These are phyloP conservation scores for Amphichorda felina DNA, from an alignment of 2,329 filamentous ascomycete species.

Conservation along the genomic window DNA sequence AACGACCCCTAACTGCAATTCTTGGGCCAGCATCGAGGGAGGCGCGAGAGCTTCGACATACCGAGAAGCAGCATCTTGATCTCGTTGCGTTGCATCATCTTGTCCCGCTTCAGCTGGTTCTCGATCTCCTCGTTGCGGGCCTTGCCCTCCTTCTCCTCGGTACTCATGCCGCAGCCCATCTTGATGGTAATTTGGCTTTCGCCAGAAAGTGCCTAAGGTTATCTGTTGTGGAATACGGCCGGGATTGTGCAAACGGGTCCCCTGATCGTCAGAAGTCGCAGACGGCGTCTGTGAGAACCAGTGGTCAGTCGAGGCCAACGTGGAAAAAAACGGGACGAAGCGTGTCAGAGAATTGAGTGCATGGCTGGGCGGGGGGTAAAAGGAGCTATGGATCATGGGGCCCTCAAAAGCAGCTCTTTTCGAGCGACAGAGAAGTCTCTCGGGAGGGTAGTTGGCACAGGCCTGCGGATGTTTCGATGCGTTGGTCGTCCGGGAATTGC, in stretches of 20 bases:
- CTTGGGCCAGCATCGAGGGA: not conserved
- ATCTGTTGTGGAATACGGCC: not conserved
- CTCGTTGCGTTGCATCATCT: slow-evolving; percentile 97
- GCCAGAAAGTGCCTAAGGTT: slow-evolving; percentile 4
- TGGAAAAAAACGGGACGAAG: not conserved
- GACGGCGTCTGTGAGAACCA: not conserved
- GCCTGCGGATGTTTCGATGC: no score
- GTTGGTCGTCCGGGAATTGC: not conserved
- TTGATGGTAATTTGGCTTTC: slow-evolving; percentile 35
- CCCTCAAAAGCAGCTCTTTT: no score
- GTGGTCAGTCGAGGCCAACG: not conserved
- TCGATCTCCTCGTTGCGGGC: slow-evolving; percentile 99
- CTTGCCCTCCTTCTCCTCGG: slow-evolving; percentile 99
- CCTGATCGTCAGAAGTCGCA: not conserved
- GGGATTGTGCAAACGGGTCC: not conserved
- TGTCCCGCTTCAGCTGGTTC: slow-evolving; percentile 96
- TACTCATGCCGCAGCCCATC: slow-evolving; percentile 99
- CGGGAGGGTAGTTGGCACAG: not conserved
- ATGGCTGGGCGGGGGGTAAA: not conserved
- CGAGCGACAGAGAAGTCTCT: no score
- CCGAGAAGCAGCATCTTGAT: slow-evolving; percentile 99
- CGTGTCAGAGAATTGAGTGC: no score
- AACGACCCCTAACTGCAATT: no score
- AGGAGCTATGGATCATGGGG: no score
- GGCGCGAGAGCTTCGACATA: slow-evolving; percentile 26